These are phyloP conservation scores for Marasmius fiardii DNA, from an alignment of 1,284 basidiomycete species.

Conservation along the genomic window DNA sequence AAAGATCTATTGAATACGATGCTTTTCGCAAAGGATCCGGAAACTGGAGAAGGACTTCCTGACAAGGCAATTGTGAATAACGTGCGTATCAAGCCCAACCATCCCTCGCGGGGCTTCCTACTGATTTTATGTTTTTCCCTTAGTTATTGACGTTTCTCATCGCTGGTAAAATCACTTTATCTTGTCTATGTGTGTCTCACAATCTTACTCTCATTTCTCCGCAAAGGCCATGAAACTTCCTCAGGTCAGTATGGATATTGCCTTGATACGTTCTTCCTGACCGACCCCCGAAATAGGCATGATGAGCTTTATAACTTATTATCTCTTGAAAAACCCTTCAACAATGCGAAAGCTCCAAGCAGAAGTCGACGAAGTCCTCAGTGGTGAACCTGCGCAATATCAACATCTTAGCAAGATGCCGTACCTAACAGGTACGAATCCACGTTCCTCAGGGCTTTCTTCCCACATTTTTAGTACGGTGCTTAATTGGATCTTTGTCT, in stretches of 20 bases:
- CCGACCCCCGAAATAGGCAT: slow-evolving; percentile 20
- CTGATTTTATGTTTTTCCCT: neutral
- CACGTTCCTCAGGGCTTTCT: neutral
- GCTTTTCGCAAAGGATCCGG: slow-evolving; percentile 42
- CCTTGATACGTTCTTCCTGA: neutral
- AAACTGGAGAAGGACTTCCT: slow-evolving; percentile 41
- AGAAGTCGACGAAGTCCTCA: slow-evolving; percentile 45
- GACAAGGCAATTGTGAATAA: slow-evolving; percentile 45
- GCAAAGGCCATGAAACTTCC: slow-evolving; percentile 11
- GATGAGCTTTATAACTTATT: slow-evolving; percentile 38
- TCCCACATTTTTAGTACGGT: neutral
- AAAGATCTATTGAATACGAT: slow-evolving; percentile 46
- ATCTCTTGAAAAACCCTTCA: slow-evolving; percentile 44
- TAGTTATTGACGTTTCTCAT: slow-evolving; percentile 11
- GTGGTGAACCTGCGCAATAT: slow-evolving; percentile 31
- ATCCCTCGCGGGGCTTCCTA: too few relatives aligned
- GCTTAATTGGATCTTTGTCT: neutral
- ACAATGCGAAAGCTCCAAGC: slow-evolving; percentile 39
- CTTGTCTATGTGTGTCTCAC: neutral
- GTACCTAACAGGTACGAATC: slow-evolving; percentile 34
- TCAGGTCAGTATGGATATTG: neutral
- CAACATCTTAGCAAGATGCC: slow-evolving; percentile 39
- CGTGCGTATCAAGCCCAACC: slow-evolving; percentile 21
- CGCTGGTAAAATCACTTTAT: slow-evolving; percentile 3
- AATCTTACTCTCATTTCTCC: neutral